Conservation (phyloP, 2,329 filamentous ascomycete species). For the Chrysoporthe puriensis region DNA sequence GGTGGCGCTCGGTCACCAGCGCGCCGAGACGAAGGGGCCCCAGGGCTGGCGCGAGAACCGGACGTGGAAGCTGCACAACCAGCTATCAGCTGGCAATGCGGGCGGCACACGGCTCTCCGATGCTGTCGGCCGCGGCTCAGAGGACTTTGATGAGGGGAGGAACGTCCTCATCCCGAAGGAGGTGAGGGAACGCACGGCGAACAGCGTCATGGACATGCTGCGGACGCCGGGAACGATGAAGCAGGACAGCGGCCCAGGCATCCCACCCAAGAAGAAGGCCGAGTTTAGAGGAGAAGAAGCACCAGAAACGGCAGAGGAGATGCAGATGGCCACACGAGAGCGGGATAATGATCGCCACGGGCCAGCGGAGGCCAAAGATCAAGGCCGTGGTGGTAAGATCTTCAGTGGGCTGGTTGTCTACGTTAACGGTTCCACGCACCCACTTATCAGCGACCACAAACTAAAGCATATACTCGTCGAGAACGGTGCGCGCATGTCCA, state of each 20-base stretch:
- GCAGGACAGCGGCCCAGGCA: conserved; percentile 19
- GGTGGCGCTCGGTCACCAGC: conserved; percentile 77
- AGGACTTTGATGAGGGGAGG: conserved; percentile 53
- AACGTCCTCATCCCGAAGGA: conserved; percentile 49
- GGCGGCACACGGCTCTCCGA: conserved; percentile 66
- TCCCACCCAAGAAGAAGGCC: background rate
- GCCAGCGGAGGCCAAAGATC: conserved; percentile 36
- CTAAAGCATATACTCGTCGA: conserved; percentile 77
- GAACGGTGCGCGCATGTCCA: conserved; percentile 73
- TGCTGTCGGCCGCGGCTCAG: conserved; percentile 66
- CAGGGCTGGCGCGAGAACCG: conserved; percentile 74
- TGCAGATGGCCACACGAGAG: conserved; percentile 28
- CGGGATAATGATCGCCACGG: conserved; percentile 38
- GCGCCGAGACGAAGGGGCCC: conserved; percentile 68
- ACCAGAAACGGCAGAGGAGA: conserved; percentile 34
- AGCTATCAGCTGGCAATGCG: conserved; percentile 63
- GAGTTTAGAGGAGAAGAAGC: background rate
- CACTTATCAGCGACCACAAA: conserved; percentile 81
- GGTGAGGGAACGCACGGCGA: conserved; percentile 42
- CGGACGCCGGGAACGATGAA: conserved; percentile 49
- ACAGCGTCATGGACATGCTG: conserved; percentile 60
- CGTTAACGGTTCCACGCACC: conserved; percentile 85
- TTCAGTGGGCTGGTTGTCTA: conserved; percentile 77
- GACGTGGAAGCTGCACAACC: conserved; percentile 68
- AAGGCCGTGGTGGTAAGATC: conserved; percentile 54